Base-by-base conservation (phyloP, 1,139 yeast species). In the Hemisphaericaspora xylofermentans region DNA sequence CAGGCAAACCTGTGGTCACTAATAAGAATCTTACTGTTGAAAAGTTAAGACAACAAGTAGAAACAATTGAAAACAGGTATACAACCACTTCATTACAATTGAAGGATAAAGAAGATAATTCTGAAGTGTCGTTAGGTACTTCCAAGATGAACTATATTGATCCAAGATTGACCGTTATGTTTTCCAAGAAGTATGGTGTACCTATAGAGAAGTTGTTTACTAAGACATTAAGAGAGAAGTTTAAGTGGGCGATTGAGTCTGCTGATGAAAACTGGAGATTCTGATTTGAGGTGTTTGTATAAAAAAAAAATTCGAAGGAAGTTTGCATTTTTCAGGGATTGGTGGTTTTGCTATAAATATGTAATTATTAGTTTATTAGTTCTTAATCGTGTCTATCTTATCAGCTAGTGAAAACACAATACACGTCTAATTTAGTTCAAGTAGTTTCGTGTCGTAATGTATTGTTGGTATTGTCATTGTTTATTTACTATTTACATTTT, bases 141-240 rank as follows among this genome's bases (percentile, higher is more conserved):
- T 87, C 96, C 29, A 91, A 91, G 68, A 82, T 88, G 76, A 91
- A 91, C 63, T 91, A 91, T 71, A 91, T 91, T 47, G 98, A 93
- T 63, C 98, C 98, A 19, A 74, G 98, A 52, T 71, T 93, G 53
- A 83, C 95, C 0, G 97, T 88, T 36, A 82, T 88, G 76, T 93
- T 89, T 63, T 79, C 96, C 38, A 89, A 89, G 63, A 87, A 82
- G 63, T 88, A 71, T 58, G 74, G 80, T 43, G 97, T 93, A 19
- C 98, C 98, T 10, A 84, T 93, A 45, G 98, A 91, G 62, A 89
- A 88, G 64, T 74, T 93, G 41, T 89, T 93, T 54, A 85, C 97
- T 18, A 89, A 88, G 64, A 86, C 98, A 0, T 71, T 91, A 50
- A 73, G 98, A 49, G 97, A 91, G 35, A 91, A 91, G 68, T 91